Conservation (phyloP, 306 rosid genomes). For the Casuarina cunninghamiana region DNA sequence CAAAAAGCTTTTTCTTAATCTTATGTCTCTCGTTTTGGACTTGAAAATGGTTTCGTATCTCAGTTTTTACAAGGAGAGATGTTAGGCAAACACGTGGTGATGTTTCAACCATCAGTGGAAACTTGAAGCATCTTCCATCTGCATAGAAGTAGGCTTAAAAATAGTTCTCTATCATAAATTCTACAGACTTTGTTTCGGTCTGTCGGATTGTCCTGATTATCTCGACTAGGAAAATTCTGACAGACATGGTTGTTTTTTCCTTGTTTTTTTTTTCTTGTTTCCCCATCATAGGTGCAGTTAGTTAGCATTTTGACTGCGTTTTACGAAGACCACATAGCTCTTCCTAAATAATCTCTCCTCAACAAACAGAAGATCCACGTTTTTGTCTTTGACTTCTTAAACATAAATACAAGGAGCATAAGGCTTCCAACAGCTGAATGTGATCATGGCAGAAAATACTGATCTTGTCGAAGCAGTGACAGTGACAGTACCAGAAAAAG, state of each 20-base stretch:
- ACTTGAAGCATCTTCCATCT: not conserved
- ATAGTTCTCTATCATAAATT: not conserved
- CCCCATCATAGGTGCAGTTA: not conserved
- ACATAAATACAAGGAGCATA: not conserved
- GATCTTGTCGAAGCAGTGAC: not conserved
- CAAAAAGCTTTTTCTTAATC: too few relatives aligned
- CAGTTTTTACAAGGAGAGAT: too few relatives aligned
- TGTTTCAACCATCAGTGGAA: not conserved
- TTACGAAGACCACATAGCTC: not conserved
- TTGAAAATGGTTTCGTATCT: too few relatives aligned
- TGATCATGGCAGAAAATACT: not conserved
- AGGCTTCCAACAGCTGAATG: too few relatives aligned
- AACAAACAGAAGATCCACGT: not conserved
- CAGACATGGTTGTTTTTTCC: not conserved
- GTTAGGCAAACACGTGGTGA: too few relatives aligned
- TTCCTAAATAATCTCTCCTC: not conserved
- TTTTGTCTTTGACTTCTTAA: not conserved
- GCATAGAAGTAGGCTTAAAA: not conserved
- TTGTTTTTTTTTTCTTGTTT: not conserved
- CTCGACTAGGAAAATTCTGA: not conserved
- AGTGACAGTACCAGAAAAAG: not conserved
- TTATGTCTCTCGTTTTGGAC: too few relatives aligned
- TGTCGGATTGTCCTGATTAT: not conserved
- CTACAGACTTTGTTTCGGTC: not conserved
- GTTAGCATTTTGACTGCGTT: not conserved